phyloP scores from a whole-genome alignment of 805 yeast species.

The Candida argentea region DNA sequence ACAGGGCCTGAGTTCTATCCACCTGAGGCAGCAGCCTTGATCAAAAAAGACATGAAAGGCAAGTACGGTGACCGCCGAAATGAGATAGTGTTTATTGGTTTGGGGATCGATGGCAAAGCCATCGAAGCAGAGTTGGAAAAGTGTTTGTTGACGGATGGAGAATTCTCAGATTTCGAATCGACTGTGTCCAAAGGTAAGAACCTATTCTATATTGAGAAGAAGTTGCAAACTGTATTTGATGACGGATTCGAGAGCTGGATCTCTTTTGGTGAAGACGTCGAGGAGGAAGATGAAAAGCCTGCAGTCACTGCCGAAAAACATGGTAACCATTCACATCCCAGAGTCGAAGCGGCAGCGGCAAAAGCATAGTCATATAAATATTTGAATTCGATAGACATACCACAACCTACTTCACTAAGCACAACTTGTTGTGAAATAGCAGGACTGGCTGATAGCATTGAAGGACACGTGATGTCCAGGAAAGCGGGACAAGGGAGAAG shows the following conservation, averaged over 20 bases:
- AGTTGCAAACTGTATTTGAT: slow-evolving; percentile 16
- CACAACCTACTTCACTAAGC: too few relatives aligned
- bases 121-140: slow-evolving; percentile 21
- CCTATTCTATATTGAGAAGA: slow-evolving; percentile 19
- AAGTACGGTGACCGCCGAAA: slow-evolving; percentile 34
- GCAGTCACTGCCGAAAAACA: slow-evolving; percentile 3
- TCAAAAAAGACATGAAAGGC: slow-evolving; percentile 27
- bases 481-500: background rate
- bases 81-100: slow-evolving; percentile 37
- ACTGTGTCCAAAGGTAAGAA: slow-evolving; percentile 17
- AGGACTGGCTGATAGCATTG: too few relatives aligned
- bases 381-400: too few relatives aligned
- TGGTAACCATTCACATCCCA: slow-evolving; percentile 4
- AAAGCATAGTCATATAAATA: background rate
- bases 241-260: slow-evolving; percentile 40
- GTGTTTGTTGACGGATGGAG: slow-evolving; percentile 32
- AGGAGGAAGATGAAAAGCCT: background rate
- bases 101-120: slow-evolving; percentile 17
- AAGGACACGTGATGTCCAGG: too few relatives aligned
- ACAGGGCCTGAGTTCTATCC: slow-evolving; percentile 24
- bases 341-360: slow-evolving; percentile 1
- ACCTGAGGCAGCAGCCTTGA: slow-evolving; percentile 16
- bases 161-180: slow-evolving; percentile 17
- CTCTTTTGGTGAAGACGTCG: slow-evolving; percentile 7
- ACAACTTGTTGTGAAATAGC: too few relatives aligned